Percentiles rank a stretch among this genome's conserved stretches.
phyloP scores from a whole-genome alignment of 805 yeast species.

The Kluyveromyces wickerhamii region DNA sequence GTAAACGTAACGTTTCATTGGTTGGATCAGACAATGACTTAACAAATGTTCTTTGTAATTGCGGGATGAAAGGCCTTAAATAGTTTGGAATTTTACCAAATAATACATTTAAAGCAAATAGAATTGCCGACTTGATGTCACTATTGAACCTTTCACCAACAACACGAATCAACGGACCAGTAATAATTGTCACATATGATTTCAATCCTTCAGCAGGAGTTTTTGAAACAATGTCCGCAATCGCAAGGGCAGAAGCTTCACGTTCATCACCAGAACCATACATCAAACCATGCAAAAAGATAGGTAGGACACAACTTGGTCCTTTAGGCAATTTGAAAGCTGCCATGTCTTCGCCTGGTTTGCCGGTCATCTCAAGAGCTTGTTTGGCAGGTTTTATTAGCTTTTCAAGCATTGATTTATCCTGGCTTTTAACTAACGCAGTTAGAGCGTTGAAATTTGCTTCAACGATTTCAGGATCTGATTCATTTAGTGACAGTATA shows the following conservation, averaged over 20 bases:
- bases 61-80: slow-evolving; percentile 93
- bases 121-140: slow-evolving; percentile 90
- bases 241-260: slow-evolving; percentile 80
- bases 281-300: slow-evolving; percentile 92
- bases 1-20: slow-evolving; percentile 62
- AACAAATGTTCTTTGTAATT: slow-evolving; percentile 92
- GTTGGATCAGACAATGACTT: slow-evolving; percentile 76
- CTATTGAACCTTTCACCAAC: slow-evolving; percentile 91
- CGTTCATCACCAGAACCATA: slow-evolving; percentile 80
- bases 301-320: slow-evolving; percentile 80
- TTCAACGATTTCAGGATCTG: slow-evolving; percentile 51
- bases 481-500: slow-evolving; percentile 65
- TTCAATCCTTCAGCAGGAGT: slow-evolving; percentile 78
- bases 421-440: slow-evolving; percentile 59
- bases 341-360: slow-evolving; percentile 54
- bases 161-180: slow-evolving; percentile 97
- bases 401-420: slow-evolving; percentile 68
- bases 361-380: slow-evolving; percentile 59
- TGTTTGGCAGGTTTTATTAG: slow-evolving; percentile 75
- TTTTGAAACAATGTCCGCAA: slow-evolving; percentile 77
- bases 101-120: slow-evolving; percentile 71
- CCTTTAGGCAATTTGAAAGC: slow-evolving; percentile 74
- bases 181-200: slow-evolving; percentile 84
- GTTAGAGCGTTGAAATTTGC: slow-evolving; percentile 59
- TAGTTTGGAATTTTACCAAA: slow-evolving; percentile 81